phyloP scores from a whole-genome alignment of 108 stramenopile genomes.

The Heterococcus sp. region DNA sequence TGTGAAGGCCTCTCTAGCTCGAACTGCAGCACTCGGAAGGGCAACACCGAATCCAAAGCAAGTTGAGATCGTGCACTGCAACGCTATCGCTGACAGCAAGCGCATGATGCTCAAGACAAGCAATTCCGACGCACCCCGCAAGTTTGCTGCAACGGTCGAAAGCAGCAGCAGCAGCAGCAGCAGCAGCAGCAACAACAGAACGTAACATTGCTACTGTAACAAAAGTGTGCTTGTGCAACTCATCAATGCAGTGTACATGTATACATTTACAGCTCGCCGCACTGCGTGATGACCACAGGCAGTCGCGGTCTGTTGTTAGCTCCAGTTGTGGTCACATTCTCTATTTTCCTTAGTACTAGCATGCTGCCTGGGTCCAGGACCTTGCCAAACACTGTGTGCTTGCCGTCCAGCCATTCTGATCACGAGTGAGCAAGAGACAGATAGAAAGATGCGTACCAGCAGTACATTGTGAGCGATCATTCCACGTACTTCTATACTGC shows the following conservation, averaged over 20 bases:
- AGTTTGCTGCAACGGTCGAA: neutral
- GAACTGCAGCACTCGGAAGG: no score
- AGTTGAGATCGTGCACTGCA: no score
- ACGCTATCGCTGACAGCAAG: no score
- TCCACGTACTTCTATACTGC: no score
- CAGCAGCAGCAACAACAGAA: neutral
- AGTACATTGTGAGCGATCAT: no score
- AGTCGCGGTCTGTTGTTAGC: constrained; percentile 49
- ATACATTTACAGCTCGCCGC: constrained; percentile 54
- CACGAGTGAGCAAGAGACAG: neutral
- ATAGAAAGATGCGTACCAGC: no score
- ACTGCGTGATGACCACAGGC: constrained; percentile 49
- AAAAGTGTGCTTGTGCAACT: neutral
- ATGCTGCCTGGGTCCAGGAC: constrained; percentile 86
- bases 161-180: neutral
- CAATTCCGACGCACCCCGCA: neutral
- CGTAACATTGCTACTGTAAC: neutral
- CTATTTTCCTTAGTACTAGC: constrained; percentile 65
- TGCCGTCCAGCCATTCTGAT: constrained; percentile 56
- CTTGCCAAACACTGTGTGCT: constrained; percentile 63
- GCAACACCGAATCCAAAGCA: no score
- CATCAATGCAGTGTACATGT: neutral
- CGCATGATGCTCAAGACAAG: neutral
- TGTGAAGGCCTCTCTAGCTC: constrained; percentile 33
- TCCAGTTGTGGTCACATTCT: constrained; percentile 54